Base-by-base conservation (phyloP, 495 filamentous ascomycete species). In the Podospora conica region DNA sequence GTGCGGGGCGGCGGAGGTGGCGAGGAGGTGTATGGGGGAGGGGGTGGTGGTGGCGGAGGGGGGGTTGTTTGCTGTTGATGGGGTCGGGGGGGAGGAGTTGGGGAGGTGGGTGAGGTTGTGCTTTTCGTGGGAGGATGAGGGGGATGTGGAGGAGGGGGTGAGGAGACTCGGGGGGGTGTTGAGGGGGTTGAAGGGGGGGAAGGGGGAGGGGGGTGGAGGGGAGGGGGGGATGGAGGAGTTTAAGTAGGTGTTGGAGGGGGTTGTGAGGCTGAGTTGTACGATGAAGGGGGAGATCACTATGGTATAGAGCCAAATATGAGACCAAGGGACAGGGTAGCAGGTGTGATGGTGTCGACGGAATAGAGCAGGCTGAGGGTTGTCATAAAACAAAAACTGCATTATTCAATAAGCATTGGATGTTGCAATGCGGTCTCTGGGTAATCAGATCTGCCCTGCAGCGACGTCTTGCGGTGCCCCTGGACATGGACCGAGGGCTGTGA, bases 121-220 rank as follows among this genome's bases (percentile, higher is more conserved):
- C 66, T 92, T 91, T 75, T 82, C 90, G 10, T 94, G 88, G 87
- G 91, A 88, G 77, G 83, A 88, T 21, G 86, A 86, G 72, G 81
- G 81, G n/a, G 76, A 82, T 60, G 67, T 96, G n/a, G 80, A 70
- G 1, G 89, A 93, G 71, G 91, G 90, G 0, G 82, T 95, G 10
- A 71, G 74, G 74, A 82, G 89, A 66, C 73, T 95, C 53, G 88
- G 75, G 28, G 71, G 70, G 29, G 83, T 85, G 31, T 65, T 86
- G 53, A 61, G 60, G 58, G 29, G 64, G 58, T 54, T 70, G 60
- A 15, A 64, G 60, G 63, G 31, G 25, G 12, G 27, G 15, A 2
- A n/a, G 29, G 15, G 8, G 3, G 2, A 7, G 23, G 23, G 10
- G 9, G 63, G 58, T 31, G n/a, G 8, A 40, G 56, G 18, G 15